These are phyloP conservation scores for Candida methanosorbosa DNA, from an alignment of 805 yeast genomes.

Conservation along the genomic window DNA sequence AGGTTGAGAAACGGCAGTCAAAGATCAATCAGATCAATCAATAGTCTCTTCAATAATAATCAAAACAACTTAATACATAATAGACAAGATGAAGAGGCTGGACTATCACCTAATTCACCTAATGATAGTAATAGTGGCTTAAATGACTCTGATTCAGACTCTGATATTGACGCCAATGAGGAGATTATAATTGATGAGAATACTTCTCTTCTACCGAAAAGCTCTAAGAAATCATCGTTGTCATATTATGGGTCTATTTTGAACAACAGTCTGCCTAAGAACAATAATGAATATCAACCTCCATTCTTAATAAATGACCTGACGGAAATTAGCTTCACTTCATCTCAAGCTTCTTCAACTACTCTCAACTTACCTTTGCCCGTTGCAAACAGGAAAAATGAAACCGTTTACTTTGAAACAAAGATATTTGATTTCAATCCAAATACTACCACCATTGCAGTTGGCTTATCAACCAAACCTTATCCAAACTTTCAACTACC, in stretches of 20 bases:
- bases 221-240: conserved; percentile 1
- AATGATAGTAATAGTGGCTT: too few species aligned
- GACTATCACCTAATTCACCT: too few species aligned
- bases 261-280: conserved; percentile 1
- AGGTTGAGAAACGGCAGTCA: too few species aligned
- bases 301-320: conserved; percentile 24
- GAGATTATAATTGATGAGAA: not conserved
- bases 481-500: conserved; percentile 72
- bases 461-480: conserved; percentile 66
- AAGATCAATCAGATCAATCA: not conserved
- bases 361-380: conserved; percentile 26
- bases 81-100: conserved; percentile 9
- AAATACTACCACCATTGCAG: conserved; percentile 44
- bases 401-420: conserved; percentile 60
- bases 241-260: not conserved
- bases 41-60: too few species aligned
- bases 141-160: conserved; percentile 1
- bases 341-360: conserved; percentile 15
- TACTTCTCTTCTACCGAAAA: not conserved
- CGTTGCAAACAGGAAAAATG: conserved; percentile 28
- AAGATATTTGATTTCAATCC: conserved; percentile 34
- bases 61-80: too few species aligned
- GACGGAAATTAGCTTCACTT: conserved; percentile 21
- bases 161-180: conserved; percentile 1
- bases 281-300: conserved; percentile 4